Conservation (phyloP, 805 yeast genomes). For the Saccharomycopsis vini region DNA sequence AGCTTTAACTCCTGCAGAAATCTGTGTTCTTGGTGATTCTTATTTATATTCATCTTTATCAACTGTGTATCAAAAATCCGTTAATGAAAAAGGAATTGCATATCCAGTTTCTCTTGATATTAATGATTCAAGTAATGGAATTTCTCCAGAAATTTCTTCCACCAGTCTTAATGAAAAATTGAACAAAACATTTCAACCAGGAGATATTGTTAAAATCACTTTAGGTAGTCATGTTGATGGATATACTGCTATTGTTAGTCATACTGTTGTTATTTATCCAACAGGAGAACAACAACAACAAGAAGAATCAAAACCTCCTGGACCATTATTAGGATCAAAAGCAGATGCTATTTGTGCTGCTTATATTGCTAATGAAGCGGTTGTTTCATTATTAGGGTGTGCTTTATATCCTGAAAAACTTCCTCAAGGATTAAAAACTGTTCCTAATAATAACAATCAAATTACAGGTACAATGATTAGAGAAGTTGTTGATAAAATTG, state of each 20-base stretch:
- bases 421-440: conserved; percentile 40
- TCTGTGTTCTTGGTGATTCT: conserved; percentile 78
- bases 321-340: conserved; percentile 73
- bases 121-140: conserved; percentile 68
- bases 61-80: conserved; percentile 50
- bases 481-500: conserved; percentile 73
- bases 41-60: conserved; percentile 53
- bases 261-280: conserved; percentile 79
- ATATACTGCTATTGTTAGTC: conserved; percentile 79
- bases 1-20: conserved; percentile 49
- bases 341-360: conserved; percentile 90
- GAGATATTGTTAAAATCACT: conserved; percentile 78
- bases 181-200: conserved; percentile 40
- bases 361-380: conserved; percentile 81
- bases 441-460: conserved; percentile 24
- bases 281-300: conserved; percentile 33
- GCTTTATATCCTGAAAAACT: conserved; percentile 68
- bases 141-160: conserved; percentile 82
- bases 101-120: conserved; percentile 85
- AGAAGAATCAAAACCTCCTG: conserved; percentile 38
- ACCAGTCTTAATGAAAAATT: conserved; percentile 31
- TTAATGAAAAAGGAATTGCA: conserved; percentile 85
- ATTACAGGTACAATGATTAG: conserved; percentile 70
- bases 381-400: conserved; percentile 66
- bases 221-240: conserved; percentile 95